phyloP scores from a whole-genome alignment of 2,329 filamentous ascomycete genomes.

The Gaeumannomyces tritici region DNA sequence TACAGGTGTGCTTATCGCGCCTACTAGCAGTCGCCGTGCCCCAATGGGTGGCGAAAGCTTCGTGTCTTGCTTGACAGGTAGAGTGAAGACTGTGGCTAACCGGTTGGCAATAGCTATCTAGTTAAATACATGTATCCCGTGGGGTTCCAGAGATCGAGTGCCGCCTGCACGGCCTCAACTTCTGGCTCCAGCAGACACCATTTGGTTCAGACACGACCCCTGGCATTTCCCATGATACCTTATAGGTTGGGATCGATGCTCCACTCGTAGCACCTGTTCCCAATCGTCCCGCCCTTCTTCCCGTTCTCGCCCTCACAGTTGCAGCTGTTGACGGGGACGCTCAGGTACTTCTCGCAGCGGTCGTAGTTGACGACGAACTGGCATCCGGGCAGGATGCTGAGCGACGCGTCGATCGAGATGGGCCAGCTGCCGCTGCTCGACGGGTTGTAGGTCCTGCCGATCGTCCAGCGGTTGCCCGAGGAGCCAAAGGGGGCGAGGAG shows the following conservation, averaged over 20 bases:
- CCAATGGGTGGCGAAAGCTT: too few relatives aligned
- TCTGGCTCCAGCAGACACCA: too few relatives aligned
- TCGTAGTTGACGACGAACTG: slow-evolving; percentile 9
- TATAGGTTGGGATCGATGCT: neutral
- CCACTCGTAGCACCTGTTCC: slow-evolving; percentile 5
- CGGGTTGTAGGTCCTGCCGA: neutral
- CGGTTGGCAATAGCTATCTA: too few relatives aligned
- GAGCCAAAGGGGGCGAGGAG: neutral
- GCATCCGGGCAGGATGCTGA: slow-evolving; percentile 11
- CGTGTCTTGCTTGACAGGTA: too few relatives aligned
- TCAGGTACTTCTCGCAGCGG: slow-evolving; percentile 15
- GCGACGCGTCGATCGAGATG: slow-evolving; percentile 7
- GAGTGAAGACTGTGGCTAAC: too few relatives aligned
- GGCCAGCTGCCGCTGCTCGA: slow-evolving; percentile 3
- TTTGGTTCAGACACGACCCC: too few relatives aligned
- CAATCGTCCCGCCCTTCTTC: slow-evolving; percentile 15
- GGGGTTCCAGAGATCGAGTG: too few relatives aligned
- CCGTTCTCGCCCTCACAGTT: slow-evolving; percentile 12
- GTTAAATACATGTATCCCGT: too few relatives aligned
- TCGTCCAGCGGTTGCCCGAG: slow-evolving; percentile 1
- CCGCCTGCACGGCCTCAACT: too few relatives aligned
- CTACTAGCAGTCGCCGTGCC: too few relatives aligned
- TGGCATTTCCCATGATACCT: too few relatives aligned
- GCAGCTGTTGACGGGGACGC: slow-evolving; percentile 14
- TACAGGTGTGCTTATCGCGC: too few relatives aligned